A percentile compares a stretch with the other conserved stretches of the same genome.
These are phyloP conservation scores for Boletus rex-veris DNA, from an alignment of 768 basidiomycete species.

Conservation along the genomic window DNA sequence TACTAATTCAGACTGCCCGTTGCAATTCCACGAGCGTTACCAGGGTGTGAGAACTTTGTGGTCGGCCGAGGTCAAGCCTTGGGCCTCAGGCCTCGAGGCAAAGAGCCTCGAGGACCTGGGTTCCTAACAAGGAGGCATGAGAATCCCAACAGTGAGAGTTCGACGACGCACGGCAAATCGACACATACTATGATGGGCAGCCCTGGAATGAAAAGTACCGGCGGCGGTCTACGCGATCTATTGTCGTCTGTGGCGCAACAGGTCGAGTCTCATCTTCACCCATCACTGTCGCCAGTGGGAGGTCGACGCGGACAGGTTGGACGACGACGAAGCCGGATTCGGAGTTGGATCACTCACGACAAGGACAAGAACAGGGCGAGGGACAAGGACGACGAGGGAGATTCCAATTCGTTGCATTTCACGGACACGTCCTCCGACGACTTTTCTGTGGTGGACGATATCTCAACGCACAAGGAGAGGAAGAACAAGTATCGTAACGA, in stretches of 20 bases:
- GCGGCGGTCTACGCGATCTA: constrained; percentile 13
- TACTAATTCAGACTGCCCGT: background rate
- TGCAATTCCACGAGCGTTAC: too few relatives aligned
- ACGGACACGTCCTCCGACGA: constrained; percentile 17
- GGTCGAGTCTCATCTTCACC: constrained; percentile 22
- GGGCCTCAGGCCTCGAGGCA: constrained; percentile 15
- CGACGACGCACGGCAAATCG: background rate
- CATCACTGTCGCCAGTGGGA: background rate
- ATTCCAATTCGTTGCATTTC: constrained; percentile 10
- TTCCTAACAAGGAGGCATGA: background rate
- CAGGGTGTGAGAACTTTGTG: background rate
- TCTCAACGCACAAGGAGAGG: too few relatives aligned
- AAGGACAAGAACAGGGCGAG: constrained; percentile 1
- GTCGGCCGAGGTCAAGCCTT: background rate
- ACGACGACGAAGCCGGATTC: constrained; percentile 16
- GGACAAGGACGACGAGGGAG: background rate
- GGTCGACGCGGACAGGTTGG: background rate
- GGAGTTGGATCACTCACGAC: constrained; percentile 11
- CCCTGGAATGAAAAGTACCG: background rate
- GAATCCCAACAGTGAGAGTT: background rate
- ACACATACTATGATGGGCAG: background rate
- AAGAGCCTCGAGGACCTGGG: background rate
- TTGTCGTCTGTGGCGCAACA: constrained; percentile 24
- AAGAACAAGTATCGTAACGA: background rate
- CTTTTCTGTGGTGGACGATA: background rate